Base-by-base conservation (phyloP, 1,284 basidiomycete genomes). In the Fomitopsis schrenkii region DNA sequence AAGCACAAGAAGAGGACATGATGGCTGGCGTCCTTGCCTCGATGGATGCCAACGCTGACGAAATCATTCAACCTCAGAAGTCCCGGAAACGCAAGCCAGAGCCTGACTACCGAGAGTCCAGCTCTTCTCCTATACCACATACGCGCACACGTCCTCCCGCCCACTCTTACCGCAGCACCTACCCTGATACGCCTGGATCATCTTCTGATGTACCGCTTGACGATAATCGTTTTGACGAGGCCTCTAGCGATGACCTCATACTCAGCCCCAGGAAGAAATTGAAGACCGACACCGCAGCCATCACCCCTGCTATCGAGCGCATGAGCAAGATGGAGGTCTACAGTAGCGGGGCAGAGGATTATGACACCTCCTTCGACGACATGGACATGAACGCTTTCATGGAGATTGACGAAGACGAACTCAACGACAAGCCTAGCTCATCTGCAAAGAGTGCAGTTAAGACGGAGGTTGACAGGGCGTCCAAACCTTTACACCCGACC, bases 1-100 rank as follows among this genome's bases (percentile, higher is more conserved):
- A 81, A 10, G 87, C 88, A 58, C 86, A 94, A 69, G 95, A 96
- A 72, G 81, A 85, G 46, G 93, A 95, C 69, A 94, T 98, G 67
- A 91, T 98, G 91, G 83, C 85, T 0, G 83, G 82, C 19, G 75
- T 98, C 0, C 75, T 97, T 7, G 87, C 84, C 7, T 82, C 77
- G 19, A 83, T 94, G 73, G 90, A 92, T 64, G 73, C 74, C 12
- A 76, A 78, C 19, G 72, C 81, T 5, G 61, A 69, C 58, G 72
- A 69, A 68, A 19, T 53, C 56, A 57, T 36, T 22, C 70, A 77
- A 12, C 66, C 71, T 45, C 67, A 76, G 44, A 76, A 74, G 59
- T 77, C 84, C 12, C 84, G 85, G 53, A 94, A 94, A 72, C 85
- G 92, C 38, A 94, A 93, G 67, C 83, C 89, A 6, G 72, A 79